These are phyloP conservation scores for Aspergillus japonicus DNA, from an alignment of 2,329 filamentous ascomycete species.

Conservation along the genomic window DNA sequence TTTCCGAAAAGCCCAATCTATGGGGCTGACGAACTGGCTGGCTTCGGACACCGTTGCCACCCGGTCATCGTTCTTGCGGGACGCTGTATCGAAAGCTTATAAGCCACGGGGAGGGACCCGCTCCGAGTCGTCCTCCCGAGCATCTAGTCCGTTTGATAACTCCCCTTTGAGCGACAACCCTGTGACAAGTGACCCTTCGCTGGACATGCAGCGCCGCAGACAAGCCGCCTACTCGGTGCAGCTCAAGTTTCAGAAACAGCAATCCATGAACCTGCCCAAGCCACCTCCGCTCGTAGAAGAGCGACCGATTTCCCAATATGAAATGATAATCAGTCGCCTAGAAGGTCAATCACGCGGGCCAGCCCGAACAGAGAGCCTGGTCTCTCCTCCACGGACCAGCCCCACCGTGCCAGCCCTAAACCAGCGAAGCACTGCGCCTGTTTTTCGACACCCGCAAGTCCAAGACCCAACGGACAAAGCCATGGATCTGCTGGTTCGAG, in stretches of 20 bases:
- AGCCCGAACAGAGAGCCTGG: constrained; percentile 9
- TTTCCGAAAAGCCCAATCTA: constrained; percentile 53
- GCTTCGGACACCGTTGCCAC: constrained; percentile 47
- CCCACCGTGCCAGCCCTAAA: constrained; percentile 9
- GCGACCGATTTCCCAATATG: constrained; percentile 42
- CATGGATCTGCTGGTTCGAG: constrained; percentile 54
- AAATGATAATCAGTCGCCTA: constrained; percentile 36
- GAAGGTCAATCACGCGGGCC: constrained; percentile 23
- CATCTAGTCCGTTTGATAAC: constrained; percentile 7
- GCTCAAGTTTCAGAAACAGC: constrained; percentile 29
- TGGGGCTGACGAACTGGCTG: constrained; percentile 59
- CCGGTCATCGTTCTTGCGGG: constrained; percentile 59
- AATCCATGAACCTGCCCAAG: constrained; percentile 13
- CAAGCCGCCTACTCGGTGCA: constrained; percentile 36
- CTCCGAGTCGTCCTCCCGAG: background rate
- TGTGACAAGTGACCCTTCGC: constrained; percentile 12
- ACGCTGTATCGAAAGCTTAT: constrained; percentile 60
- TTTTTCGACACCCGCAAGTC: constrained; percentile 28
- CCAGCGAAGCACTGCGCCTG: background rate
- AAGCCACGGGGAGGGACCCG: constrained; percentile 41
- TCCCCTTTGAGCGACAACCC: constrained; percentile 11
- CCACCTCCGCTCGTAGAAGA: constrained; percentile 31
- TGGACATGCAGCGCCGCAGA: constrained; percentile 27
- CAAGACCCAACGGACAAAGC: constrained; percentile 58
- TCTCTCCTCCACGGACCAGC: constrained; percentile 12